Conservation (phyloP, 768 basidiomycete genomes). For the Collybia mongolica region DNA sequence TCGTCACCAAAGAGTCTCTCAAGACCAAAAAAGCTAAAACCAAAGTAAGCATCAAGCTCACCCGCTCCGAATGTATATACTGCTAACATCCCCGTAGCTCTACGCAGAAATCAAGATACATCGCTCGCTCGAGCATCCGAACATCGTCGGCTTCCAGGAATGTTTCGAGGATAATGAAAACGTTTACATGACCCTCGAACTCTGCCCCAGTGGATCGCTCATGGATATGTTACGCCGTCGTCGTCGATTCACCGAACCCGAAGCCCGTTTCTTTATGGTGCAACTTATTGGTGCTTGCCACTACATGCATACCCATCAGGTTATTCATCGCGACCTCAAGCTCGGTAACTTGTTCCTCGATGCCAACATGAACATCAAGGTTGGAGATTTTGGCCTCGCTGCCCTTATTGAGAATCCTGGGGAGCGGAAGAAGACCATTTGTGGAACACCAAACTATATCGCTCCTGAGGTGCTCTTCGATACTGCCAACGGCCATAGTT, state of each 20-base stretch:
- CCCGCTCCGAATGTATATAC: neutral
- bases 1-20: constrained; percentile 88
- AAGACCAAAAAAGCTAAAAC: constrained; percentile 97
- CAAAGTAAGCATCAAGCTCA: constrained; percentile 55
- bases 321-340: constrained; percentile 98
- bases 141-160: constrained; percentile 89
- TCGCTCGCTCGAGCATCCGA: constrained; percentile 84
- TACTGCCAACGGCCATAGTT: constrained; percentile 93
- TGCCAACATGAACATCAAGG: constrained; percentile 89
- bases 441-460: constrained; percentile 98
- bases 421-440: constrained; percentile 98
- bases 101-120: constrained; percentile 99
- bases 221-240: constrained; percentile 91
- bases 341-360: constrained; percentile 95
- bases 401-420: constrained; percentile 96
- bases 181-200: constrained; percentile 96
- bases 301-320: constrained; percentile 96
- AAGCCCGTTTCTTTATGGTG: constrained; percentile 89
- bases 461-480: constrained; percentile 98
- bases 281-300: constrained; percentile 95
- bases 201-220: constrained; percentile 86
- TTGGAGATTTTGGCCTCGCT: constrained; percentile 96
- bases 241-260: constrained; percentile 86
- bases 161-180: constrained; percentile 96
- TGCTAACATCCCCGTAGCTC: constrained; percentile 48